These are phyloP conservation scores for Colletotrichum tanaceti DNA, from an alignment of 2,329 filamentous ascomycete species.

Conservation along the genomic window DNA sequence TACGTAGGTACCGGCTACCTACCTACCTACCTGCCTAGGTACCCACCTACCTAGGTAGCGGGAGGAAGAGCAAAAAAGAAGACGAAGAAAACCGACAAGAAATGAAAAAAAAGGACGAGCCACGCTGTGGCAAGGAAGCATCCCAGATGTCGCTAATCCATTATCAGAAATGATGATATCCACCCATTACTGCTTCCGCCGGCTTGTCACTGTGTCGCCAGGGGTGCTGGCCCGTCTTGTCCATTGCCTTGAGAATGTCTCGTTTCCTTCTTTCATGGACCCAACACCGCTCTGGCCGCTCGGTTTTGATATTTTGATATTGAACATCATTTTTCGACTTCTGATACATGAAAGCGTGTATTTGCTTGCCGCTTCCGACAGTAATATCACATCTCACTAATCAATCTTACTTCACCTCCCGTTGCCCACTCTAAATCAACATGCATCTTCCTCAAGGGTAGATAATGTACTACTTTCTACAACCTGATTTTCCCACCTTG, in stretches of 20 bases:
- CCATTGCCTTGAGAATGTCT: not conserved
- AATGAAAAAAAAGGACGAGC: not conserved
- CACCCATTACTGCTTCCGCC: not conserved
- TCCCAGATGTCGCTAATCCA: not conserved
- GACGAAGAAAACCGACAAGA: no score
- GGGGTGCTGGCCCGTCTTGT: not conserved
- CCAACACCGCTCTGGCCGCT: not conserved
- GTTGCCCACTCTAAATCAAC: no score
- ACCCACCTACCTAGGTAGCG: no score
- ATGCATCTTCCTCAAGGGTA: not conserved
- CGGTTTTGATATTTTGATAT: not conserved
- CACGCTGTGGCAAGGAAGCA: not conserved
- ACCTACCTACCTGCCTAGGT: no score
- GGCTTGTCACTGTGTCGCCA: constrained; percentile 7
- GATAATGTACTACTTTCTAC: not conserved
- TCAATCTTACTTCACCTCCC: no score
- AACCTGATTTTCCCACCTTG: not conserved
- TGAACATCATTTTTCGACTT: not conserved
- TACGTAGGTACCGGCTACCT: no score
- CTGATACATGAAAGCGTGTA: not conserved
- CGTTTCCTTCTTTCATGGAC: not conserved
- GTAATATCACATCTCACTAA: not conserved
- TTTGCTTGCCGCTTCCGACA: no score
- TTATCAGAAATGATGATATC: not conserved
- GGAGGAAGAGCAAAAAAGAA: not conserved